phyloP scores from a whole-genome alignment of 1,139 yeast genomes.

The Debaryomyces sp. region DNA sequence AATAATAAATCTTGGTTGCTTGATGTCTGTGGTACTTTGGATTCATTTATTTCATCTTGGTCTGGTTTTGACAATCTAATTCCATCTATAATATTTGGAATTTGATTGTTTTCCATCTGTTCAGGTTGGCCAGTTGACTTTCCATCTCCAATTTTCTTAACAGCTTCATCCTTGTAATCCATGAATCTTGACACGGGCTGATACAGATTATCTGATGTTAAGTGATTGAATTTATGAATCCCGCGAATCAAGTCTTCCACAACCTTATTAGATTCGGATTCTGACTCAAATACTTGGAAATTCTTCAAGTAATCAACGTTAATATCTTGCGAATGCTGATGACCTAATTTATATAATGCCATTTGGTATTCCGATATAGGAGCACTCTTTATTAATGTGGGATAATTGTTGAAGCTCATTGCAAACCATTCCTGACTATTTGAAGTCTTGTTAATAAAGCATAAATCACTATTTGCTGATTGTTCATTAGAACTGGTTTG shows the following conservation, averaged over 20 bases:
- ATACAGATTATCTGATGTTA: slow-evolving; percentile 35
- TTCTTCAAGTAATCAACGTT: slow-evolving; percentile 17
- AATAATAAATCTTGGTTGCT: slow-evolving; percentile 17
- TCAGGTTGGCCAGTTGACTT: neutral
- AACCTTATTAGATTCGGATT: slow-evolving; percentile 12
- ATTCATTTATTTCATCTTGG: slow-evolving; percentile 10
- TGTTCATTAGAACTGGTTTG: slow-evolving; percentile 31
- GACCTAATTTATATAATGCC: slow-evolving; percentile 29
- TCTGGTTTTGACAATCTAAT: slow-evolving; percentile 31
- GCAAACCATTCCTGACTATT: slow-evolving; percentile 81
- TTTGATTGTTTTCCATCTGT: slow-evolving; percentile 7
- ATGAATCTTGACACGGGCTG: slow-evolving; percentile 41
- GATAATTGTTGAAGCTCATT: slow-evolving; percentile 74
- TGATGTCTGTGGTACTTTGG: slow-evolving; percentile 2
- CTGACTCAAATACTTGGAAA: slow-evolving; percentile 21
- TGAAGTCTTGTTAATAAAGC: slow-evolving; percentile 68
- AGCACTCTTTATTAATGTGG: slow-evolving; percentile 79
- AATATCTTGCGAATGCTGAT: slow-evolving; percentile 4
- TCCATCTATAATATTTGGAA: slow-evolving; percentile 41
- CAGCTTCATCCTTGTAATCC: slow-evolving; percentile 12
- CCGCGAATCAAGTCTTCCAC: slow-evolving; percentile 50
- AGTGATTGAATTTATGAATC: slow-evolving; percentile 47
- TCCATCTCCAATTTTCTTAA: slow-evolving; percentile 34
- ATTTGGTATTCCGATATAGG: slow-evolving; percentile 65
- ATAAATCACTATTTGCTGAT: slow-evolving; percentile 36